phyloP scores from a whole-genome alignment of 768 basidiomycete species.

The Mycena crocata region DNA sequence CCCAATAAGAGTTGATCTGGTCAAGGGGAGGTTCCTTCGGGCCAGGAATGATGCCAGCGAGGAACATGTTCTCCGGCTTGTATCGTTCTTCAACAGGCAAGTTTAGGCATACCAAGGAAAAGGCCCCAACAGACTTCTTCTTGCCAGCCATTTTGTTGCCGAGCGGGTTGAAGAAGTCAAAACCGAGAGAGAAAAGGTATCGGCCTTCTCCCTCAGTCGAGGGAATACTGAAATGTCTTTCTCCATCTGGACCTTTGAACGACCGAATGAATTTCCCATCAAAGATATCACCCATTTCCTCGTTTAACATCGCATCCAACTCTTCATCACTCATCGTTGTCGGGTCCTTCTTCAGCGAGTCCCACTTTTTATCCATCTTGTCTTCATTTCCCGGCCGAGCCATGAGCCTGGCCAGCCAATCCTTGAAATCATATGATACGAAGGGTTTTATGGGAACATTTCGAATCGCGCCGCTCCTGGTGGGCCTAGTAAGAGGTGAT shows the following conservation, averaged over 20 bases:
- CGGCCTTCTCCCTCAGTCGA: not conserved
- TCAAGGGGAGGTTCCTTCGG: slow-evolving; percentile 44
- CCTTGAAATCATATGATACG: slow-evolving; percentile 38
- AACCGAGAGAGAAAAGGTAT: slow-evolving; percentile 30
- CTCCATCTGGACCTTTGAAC: not conserved
- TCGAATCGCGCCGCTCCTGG: not conserved
- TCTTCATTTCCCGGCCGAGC: slow-evolving; percentile 37
- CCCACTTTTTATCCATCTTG: slow-evolving; percentile 40
- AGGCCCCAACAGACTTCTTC: slow-evolving; percentile 41
- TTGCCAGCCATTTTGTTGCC: slow-evolving; percentile 42
- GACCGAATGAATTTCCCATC: not conserved
- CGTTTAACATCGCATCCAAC: not conserved
- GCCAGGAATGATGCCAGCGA: slow-evolving; percentile 50
- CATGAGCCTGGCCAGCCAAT: slow-evolving; percentile 43
- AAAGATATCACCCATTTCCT: not conserved
- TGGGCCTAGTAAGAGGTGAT: not conserved
- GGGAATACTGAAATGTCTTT: not conserved
- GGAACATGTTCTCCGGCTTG: slow-evolving; percentile 47
- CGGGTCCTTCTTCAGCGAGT: slow-evolving; percentile 9
- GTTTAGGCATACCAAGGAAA: slow-evolving; percentile 50
- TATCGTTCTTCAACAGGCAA: slow-evolving; percentile 46
- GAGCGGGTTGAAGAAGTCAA: slow-evolving; percentile 52
- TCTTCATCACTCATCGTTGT: not conserved
- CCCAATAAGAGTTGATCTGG: slow-evolving; percentile 39
- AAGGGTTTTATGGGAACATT: slow-evolving; percentile 37